A percentile compares a stretch with the other conserved stretches of the same genome.
These are phyloP conservation scores for Nothopassalora personata DNA, from an alignment of 2,329 filamentous ascomycete genomes.

Conservation along the genomic window DNA sequence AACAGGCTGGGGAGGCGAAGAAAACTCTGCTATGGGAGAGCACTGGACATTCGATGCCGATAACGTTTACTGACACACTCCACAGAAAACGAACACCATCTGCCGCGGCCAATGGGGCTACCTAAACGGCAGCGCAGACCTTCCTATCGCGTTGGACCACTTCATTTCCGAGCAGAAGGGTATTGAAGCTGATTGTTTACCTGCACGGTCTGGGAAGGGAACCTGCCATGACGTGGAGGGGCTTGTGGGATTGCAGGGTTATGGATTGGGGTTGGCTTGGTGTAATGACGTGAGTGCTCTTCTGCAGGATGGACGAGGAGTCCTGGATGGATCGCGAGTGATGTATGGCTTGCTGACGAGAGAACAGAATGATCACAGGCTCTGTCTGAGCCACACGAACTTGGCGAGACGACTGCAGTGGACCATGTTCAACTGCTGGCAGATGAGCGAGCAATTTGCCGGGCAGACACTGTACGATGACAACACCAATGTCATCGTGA, in stretches of 20 bases:
- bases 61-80: background rate
- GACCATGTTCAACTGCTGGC: background rate
- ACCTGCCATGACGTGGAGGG: background rate
- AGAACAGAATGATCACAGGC: background rate
- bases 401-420: constrained; percentile 1
- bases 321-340: background rate
- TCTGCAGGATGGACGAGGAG: background rate
- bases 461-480: constrained; percentile 1
- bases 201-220: background rate
- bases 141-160: background rate
- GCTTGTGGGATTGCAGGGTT: background rate
- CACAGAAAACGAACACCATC: background rate
- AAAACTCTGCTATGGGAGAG: background rate
- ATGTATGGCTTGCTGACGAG: background rate
- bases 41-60: no score
- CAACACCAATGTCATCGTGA: background rate
- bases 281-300: background rate
- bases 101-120: background rate
- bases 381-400: background rate
- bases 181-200: background rate
- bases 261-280: background rate
- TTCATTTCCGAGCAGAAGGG: background rate
- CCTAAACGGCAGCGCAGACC: background rate
- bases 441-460: background rate
- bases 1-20: no score